Base-by-base conservation (phyloP, 257 asterid genomes). In the Sherardia arvensis region DNA sequence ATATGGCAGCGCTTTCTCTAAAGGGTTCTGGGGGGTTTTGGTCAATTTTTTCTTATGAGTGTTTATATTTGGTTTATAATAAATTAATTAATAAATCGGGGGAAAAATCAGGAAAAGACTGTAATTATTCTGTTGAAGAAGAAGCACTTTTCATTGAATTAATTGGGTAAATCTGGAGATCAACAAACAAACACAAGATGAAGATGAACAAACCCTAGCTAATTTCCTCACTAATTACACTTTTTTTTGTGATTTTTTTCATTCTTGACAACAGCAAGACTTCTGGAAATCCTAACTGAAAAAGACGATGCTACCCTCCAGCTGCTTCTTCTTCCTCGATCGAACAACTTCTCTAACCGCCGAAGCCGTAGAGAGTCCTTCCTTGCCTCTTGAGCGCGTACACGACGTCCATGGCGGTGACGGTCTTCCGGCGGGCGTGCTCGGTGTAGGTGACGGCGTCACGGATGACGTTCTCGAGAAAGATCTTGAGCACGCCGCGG, bases 221-320 rank as follows among this genome's bases (percentile, higher is more conserved):
- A 49, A 49, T 21, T 21, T 4, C 58, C 0, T 8, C 28, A 53
- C 47, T 59, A 59, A 59, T 30, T 59, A 59, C 48, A n/a, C 47
- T 7, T 7, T 4, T 18, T 45, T 20, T 47, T 27, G 49, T 28
- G 30, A n/a, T 47, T 51, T 38, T 49, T 10, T 45, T 53, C n/a
- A n/a, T 74, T 74, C 79, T 74, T 74, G 79, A 38, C 34, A 32
- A 74, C 72, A 69, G 72, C 75, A 74, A 69, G 79, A 69, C 75
- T 65, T 69, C 62, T 30, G 65, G 29, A 40, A 32, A 0, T 15
- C 51, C 8, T 49, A 49, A 7, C 64, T 21, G 18, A 49, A 64
- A 59, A 69, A 53, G 68, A 59, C 74, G 8, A 25, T 8, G 12
- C 22, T 56, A 70, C 63, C 71, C 51, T 43, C 51, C 51, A 43